Percentiles rank a stretch among this genome's conserved stretches.
These are phyloP conservation scores for Agaricus bisporus DNA, from an alignment of 768 basidiomycete genomes.

Conservation along the genomic window DNA sequence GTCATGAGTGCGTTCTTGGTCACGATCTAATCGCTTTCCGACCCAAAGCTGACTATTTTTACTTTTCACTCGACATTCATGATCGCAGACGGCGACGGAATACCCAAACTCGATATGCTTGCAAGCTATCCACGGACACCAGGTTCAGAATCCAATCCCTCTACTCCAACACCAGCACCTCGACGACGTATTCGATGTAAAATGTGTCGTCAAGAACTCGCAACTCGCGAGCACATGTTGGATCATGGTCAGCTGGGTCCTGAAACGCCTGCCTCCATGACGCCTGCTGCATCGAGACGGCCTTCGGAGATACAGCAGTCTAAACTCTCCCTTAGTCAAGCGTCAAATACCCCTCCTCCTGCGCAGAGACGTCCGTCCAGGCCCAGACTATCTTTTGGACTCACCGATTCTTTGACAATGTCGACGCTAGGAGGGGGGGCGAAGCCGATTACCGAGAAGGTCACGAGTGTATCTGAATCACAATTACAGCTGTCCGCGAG, in stretches of 20 bases:
- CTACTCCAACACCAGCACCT: conserved; percentile 40
- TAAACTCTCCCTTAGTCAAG: conserved; percentile 3
- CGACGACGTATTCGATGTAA: conserved; percentile 77
- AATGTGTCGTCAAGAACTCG: conserved; percentile 87
- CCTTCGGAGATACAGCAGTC: conserved; percentile 11
- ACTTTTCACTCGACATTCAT: background rate
- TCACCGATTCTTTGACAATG: conserved; percentile 32
- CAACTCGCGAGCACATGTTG: conserved; percentile 89
- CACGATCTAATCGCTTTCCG: conserved; percentile 1
- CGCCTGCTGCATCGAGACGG: conserved; percentile 41
- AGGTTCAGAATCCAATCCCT: conserved; percentile 44
- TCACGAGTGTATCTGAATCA: conserved; percentile 6
- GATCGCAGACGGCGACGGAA: conserved; percentile 66
- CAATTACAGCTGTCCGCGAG: background rate
- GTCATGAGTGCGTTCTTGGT: conserved; percentile 61
- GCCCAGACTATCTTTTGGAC: conserved; percentile 7
- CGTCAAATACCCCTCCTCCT: background rate
- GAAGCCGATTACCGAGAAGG: conserved; percentile 9
- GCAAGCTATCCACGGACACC: conserved; percentile 67
- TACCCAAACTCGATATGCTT: conserved; percentile 66
- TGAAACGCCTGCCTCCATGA: conserved; percentile 47
- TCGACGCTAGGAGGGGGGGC: conserved; percentile 24
- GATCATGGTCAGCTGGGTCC: conserved; percentile 80
- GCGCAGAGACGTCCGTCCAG: conserved; percentile 8
- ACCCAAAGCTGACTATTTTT: background rate